A percentile compares a stretch with the other conserved stretches of the same genome.
Evolutionary conservation across 352 stramenopile genomes (phyloP).

Genomic region (Globisporangium acanthophoron): DNA sequence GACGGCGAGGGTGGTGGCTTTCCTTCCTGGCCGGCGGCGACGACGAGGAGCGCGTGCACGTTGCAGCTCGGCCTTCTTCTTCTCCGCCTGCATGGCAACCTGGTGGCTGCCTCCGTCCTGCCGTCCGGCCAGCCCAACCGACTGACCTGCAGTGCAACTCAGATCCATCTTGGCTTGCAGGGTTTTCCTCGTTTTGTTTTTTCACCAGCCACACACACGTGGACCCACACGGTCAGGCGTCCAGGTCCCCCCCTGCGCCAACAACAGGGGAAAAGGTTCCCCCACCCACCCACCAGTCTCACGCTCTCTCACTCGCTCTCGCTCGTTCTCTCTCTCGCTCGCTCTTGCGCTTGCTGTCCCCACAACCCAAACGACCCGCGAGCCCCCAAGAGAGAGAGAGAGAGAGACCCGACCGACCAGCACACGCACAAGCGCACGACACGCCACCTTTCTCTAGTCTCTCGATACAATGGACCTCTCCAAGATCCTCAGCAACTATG

Average conservation of each 20-base stretch:
- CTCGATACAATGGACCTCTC: slow-evolving; percentile 34
- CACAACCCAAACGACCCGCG: slow-evolving; percentile 12
- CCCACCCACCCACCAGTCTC: not conserved
- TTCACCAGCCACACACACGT: slow-evolving; percentile 3
- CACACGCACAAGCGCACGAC: not conserved
- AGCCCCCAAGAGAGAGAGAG: too few species aligned
- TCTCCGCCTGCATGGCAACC: not conserved
- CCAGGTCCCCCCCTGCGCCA: not conserved
- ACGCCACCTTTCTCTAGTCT: slow-evolving; percentile 2
- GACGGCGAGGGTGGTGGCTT: too few species aligned
- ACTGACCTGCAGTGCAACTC: slow-evolving; percentile 15
- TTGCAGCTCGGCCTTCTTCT: not conserved
- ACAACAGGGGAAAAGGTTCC: not conserved
- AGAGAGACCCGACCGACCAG: too few species aligned
- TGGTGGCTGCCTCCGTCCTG: too few species aligned
- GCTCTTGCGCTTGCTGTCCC: not conserved
- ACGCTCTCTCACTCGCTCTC: not conserved
- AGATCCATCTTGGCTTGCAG: slow-evolving; percentile 9
- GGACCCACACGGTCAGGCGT: too few species aligned
- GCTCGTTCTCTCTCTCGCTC: slow-evolving; percentile 27
- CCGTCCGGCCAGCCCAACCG: slow-evolving; percentile 1
- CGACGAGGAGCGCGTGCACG: not conserved
- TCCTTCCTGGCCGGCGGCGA: too few species aligned
- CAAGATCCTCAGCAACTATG: slow-evolving; percentile 40
- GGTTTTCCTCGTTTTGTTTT: slow-evolving; percentile 19